phyloP scores from a whole-genome alignment of 257 asterid species.

The Solanum peruvianum region DNA sequence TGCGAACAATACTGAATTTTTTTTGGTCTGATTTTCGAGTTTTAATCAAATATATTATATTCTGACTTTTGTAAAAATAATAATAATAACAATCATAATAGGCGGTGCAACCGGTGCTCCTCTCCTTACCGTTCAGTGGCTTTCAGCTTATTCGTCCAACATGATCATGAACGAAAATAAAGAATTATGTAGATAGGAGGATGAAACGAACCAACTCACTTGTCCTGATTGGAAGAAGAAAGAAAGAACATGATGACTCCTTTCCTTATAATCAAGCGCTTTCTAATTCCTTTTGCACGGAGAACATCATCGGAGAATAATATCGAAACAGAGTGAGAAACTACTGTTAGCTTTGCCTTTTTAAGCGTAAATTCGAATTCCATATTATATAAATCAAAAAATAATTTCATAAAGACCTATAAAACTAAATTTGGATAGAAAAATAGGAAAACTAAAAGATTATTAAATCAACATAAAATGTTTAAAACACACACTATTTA shows the following conservation, averaged over 20 bases:
- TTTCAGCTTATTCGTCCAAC: not conserved
- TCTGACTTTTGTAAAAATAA: too few relatives aligned
- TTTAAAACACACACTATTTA: not conserved
- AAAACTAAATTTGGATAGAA: not conserved
- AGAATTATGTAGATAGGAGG: not conserved
- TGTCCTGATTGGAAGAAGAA: not conserved
- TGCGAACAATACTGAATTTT: not conserved
- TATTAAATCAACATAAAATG: not conserved
- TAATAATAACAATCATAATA: too few relatives aligned
- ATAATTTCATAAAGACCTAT: not conserved
- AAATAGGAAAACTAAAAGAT: not conserved
- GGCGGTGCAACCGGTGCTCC: not conserved
- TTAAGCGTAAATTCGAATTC: not conserved
- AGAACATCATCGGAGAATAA: too few relatives aligned
- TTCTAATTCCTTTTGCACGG: not conserved
- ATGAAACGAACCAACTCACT: not conserved
- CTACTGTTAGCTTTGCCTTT: not conserved
- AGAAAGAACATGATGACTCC: too few relatives aligned
- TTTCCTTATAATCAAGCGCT: not conserved
- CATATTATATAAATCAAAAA: too few relatives aligned
- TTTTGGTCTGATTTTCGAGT: not conserved
- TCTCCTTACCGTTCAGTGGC: too few relatives aligned
- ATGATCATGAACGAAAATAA: not conserved
- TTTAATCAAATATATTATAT: too few relatives aligned
- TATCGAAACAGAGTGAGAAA: not conserved